Base-by-base conservation (phyloP, 1,284 basidiomycete species). In the Nidula niveotomentosa region DNA sequence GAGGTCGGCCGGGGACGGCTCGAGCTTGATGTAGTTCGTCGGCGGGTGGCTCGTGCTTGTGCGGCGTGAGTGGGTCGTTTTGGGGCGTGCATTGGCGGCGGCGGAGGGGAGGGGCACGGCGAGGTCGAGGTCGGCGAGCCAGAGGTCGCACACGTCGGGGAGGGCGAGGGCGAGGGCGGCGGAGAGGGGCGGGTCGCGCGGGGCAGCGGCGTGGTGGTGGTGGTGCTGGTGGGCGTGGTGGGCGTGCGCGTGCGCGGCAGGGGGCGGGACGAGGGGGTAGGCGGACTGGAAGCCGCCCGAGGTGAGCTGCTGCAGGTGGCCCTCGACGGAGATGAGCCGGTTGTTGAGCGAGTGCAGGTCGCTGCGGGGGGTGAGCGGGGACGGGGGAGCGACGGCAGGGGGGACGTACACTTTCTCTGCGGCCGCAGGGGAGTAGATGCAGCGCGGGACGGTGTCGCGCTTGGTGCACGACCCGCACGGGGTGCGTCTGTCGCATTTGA, bases 321-420 rank as follows among this genome's bases (percentile, higher is more conserved):
- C 53, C 61, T 81, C 79, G 48, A 90, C 78, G 56, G 81, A 78
- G 37, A 88, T 81, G 33, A 91, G 77, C 8, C 89, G 82, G 65
- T 91, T 91, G 65, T 91, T 88, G 36, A 92, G 77, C 1, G 88
- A 89, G 65, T 91, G 90, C 1, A 92, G 76, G 68, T 91, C 90
- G 52, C 86, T 88, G 61, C 6, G 10, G 18, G 45, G 45, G 3
- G 45, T 47, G 17, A 23, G 13, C 6, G 44, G 10, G 36, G 33
- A 51, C 30, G 60, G 56, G 56, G 41, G 51, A 52, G 43, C 46
- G 48, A 33, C 43, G 36, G 9, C 1, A 51, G 45, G 48, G 8
- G 34, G 56, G 15, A 77, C 85, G 55, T 59, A 88, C 84, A 92
- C 85, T 80, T 92, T 92, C 72, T 92, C 90, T 13, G 87, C 83